phyloP scores from a whole-genome alignment of 441 rosid species.

The Geranium incanum region DNA sequence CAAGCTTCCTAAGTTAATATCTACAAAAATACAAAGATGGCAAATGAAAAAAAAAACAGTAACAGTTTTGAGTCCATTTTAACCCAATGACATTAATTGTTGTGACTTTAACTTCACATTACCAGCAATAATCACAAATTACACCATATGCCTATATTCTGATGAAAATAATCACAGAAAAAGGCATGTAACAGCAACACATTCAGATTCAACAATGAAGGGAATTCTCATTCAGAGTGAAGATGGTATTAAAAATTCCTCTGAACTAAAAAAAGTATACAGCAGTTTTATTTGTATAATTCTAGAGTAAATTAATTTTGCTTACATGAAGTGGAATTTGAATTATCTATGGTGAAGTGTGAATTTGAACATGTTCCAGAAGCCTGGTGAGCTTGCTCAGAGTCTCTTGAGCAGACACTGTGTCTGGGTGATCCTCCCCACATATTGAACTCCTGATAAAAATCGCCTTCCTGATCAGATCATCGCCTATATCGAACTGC shows the following conservation, averaged over 20 bases:
- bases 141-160: no score
- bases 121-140: neutral
- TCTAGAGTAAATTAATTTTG: slow-evolving; percentile 28
- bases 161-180: no score
- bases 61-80: no score
- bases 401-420: slow-evolving; percentile 69
- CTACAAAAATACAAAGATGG: no score
- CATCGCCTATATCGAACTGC: slow-evolving; percentile 72
- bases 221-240: slow-evolving; percentile 10
- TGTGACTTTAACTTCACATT: neutral
- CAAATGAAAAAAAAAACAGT: no score
- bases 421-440: slow-evolving; percentile 81
- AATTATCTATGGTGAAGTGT: slow-evolving; percentile 42
- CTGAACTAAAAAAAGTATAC: slow-evolving; percentile 21
- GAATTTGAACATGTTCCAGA: slow-evolving; percentile 40
- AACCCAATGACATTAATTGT: no score
- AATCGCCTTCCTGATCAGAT: slow-evolving; percentile 75
- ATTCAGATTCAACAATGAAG: neutral
- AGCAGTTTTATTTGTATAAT: slow-evolving; percentile 33
- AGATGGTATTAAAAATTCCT: slow-evolving; percentile 16
- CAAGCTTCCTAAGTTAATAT: no score
- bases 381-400: slow-evolving; percentile 66
- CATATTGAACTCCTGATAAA: slow-evolving; percentile 75
- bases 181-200: neutral
- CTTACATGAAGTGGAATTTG: slow-evolving; percentile 26